Conservation (phyloP, 2,329 filamentous ascomycete genomes). For the Alternaria triticimaculans region DNA sequence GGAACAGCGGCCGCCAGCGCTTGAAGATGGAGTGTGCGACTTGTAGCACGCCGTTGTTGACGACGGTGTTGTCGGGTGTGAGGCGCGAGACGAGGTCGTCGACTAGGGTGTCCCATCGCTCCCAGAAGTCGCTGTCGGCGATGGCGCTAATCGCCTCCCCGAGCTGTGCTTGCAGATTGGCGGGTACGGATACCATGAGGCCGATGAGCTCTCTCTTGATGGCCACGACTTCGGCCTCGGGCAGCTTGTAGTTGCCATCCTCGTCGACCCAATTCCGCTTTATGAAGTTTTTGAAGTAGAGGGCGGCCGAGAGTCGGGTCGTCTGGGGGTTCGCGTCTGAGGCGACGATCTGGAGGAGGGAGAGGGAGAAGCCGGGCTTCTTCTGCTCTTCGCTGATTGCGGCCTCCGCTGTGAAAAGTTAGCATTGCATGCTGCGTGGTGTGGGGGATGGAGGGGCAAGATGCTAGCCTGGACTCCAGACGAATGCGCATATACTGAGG, state of each 20-base stretch:
- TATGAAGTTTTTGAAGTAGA: constrained; percentile 99
- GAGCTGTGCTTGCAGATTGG: constrained; percentile 88
- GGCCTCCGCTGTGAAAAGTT: constrained; percentile 71
- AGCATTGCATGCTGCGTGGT: constrained; percentile 12
- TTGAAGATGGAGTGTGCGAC: constrained; percentile 98
- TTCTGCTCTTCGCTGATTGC: constrained; percentile 79
- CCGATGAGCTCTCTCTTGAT: constrained; percentile 97
- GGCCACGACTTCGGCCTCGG: constrained; percentile 78
- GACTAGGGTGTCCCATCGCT: constrained; percentile 94
- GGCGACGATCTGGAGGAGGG: constrained; percentile 87
- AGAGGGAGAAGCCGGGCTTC: constrained; percentile 85
- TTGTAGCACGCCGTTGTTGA: constrained; percentile 93
- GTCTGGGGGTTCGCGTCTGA: constrained; percentile 74
- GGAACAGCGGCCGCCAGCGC: constrained; percentile 92
- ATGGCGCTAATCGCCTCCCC: constrained; percentile 97
- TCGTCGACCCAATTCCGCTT: constrained; percentile 94
- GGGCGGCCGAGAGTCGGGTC: constrained; percentile 83
- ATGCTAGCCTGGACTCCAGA: neutral
- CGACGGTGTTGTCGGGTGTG: constrained; percentile 77
- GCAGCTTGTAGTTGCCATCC: constrained; percentile 90
- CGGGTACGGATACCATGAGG: constrained; percentile 91
- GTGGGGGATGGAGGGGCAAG: constrained; percentile 1
- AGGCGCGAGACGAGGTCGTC: constrained; percentile 89
- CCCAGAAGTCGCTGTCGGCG: constrained; percentile 97
- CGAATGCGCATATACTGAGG: neutral